Conservation (phyloP, 495 filamentous ascomycete species). For the Aspergillus funiculosus region DNA sequence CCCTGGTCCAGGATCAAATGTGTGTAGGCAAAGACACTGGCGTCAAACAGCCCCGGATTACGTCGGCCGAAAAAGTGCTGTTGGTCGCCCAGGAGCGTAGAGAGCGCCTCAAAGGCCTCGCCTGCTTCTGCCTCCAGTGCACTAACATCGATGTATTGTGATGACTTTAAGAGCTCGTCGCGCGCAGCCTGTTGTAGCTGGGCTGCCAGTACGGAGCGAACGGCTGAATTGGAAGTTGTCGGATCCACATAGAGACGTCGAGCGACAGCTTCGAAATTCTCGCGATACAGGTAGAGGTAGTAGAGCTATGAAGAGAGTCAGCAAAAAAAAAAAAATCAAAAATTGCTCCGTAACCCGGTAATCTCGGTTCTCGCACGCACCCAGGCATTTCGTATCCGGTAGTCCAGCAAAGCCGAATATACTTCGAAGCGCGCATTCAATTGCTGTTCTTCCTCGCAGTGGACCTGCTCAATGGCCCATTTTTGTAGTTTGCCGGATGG, state of each 20-base stretch:
- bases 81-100: slow-evolving; percentile 57
- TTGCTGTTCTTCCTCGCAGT: slow-evolving; percentile 46
- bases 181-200: slow-evolving; percentile 67
- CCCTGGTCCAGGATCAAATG: slow-evolving; percentile 62
- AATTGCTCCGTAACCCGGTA: no score
- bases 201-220: slow-evolving; percentile 55
- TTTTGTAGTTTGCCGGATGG: slow-evolving; percentile 60
- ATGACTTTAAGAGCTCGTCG: slow-evolving; percentile 62
- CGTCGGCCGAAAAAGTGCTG: slow-evolving; percentile 61
- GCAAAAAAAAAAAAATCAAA: not conserved
- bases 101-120: slow-evolving; percentile 70
- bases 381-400: slow-evolving; percentile 80
- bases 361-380: slow-evolving; percentile 39
- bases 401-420: slow-evolving; percentile 75
- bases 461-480: slow-evolving; percentile 56
- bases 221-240: slow-evolving; percentile 53
- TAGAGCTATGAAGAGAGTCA: slow-evolving; percentile 54
- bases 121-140: slow-evolving; percentile 61
- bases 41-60: slow-evolving; percentile 73
- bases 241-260: slow-evolving; percentile 63
- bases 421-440: slow-evolving; percentile 62
- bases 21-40: slow-evolving; percentile 86
- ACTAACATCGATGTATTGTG: slow-evolving; percentile 53
- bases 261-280: slow-evolving; percentile 60
- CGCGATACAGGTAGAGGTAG: slow-evolving; percentile 65